phyloP scores from a whole-genome alignment of 1,284 basidiomycete species.

The Polyporus tsugae region DNA sequence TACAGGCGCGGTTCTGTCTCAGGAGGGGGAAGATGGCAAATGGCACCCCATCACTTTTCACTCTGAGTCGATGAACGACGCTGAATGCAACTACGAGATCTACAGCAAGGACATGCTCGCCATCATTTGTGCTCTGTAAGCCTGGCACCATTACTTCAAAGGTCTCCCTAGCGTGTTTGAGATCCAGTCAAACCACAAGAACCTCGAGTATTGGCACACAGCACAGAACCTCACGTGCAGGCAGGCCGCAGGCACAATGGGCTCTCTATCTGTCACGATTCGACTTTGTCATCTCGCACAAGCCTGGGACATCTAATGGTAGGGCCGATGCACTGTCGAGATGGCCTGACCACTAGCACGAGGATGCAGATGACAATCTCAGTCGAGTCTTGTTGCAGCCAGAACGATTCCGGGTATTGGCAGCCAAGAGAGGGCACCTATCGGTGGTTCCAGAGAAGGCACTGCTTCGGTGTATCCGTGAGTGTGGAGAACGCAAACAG shows the following conservation, averaged over 20 bases:
- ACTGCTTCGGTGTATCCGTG: not conserved
- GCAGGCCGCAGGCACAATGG: conserved; percentile 56
- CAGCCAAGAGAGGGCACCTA: not conserved
- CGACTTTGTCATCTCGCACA: conserved; percentile 48
- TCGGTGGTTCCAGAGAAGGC: conserved; percentile 2
- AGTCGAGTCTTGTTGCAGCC: conserved; percentile 39
- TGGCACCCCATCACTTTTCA: conserved; percentile 19
- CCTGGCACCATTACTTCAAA: conserved; percentile 44
- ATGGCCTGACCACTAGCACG: conserved; percentile 44
- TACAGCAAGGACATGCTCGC: conserved; percentile 49
- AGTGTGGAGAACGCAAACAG: not conserved
- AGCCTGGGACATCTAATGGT: conserved; percentile 44
- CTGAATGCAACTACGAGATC: conserved; percentile 44
- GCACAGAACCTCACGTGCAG: conserved; percentile 45
- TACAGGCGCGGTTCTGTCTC: not conserved
- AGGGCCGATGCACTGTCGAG: conserved; percentile 51
- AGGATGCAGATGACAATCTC: conserved; percentile 40
- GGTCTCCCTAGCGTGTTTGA: conserved; percentile 28
- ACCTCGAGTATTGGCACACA: conserved; percentile 50
- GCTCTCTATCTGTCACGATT: conserved; percentile 43
- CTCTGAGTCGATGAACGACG: conserved; percentile 5
- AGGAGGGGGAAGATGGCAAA: not conserved
- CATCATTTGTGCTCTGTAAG: conserved; percentile 39
- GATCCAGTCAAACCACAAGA: conserved; percentile 51
- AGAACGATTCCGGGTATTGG: conserved; percentile 2